Evolutionary conservation across 805 yeast species (phyloP).

Genomic region (Grigorovia humatica): DNA sequence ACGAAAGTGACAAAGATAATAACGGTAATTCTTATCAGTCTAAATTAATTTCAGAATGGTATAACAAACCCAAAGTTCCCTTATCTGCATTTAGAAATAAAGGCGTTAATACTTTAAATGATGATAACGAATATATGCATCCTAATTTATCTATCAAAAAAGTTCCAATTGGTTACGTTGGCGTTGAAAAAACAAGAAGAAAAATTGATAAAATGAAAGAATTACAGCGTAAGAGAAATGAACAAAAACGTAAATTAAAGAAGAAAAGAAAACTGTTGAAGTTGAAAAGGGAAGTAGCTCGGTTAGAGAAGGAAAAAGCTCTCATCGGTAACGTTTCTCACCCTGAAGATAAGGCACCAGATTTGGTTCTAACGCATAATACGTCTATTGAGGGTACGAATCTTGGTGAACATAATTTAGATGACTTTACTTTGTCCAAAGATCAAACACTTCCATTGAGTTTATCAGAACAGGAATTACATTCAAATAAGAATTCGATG

Average conservation of each 20-base stretch:
- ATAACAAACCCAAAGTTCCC: slow-evolving; percentile 49
- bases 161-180: slow-evolving; percentile 29
- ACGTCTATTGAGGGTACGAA: not conserved
- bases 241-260: slow-evolving; percentile 25
- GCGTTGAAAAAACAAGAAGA: slow-evolving; percentile 27
- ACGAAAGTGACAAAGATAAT: slow-evolving; percentile 46
- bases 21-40: slow-evolving; percentile 27
- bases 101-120: slow-evolving; percentile 33
- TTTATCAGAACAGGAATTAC: not conserved
- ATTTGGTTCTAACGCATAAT: not conserved
- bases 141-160: slow-evolving; percentile 23
- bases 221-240: slow-evolving; percentile 26
- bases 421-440: not conserved
- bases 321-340: slow-evolving; percentile 1
- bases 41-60: slow-evolving; percentile 29
- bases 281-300: slow-evolving; percentile 23
- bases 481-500: slow-evolving; percentile 16
- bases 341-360: not conserved
- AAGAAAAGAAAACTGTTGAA: slow-evolving; percentile 27
- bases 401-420: slow-evolving; percentile 1
- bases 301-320: slow-evolving; percentile 19
- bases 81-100: slow-evolving; percentile 86
- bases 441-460: not conserved
- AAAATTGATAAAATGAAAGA: slow-evolving; percentile 29
- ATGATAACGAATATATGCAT: slow-evolving; percentile 24